A percentile compares a stretch with the other conserved stretches of the same genome.
These are phyloP conservation scores for Hansenula lynferdii DNA, from an alignment of 1,139 yeast species.

Conservation along the genomic window DNA sequence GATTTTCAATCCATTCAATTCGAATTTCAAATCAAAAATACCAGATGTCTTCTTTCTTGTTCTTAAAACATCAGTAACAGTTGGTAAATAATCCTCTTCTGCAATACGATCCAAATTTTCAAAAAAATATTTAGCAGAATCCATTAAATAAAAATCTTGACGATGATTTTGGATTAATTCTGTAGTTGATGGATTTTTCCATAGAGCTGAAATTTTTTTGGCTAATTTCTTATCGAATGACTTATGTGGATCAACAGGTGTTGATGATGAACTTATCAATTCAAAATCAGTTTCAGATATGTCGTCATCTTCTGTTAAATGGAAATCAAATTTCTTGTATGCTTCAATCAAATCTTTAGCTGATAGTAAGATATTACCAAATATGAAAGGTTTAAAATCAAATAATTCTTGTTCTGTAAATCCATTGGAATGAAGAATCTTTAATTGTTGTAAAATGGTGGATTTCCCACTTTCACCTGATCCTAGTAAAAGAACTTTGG, in stretches of 20 bases:
- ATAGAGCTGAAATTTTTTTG: slow-evolving; percentile 40
- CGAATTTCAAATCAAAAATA: slow-evolving; percentile 76
- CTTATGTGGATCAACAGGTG: slow-evolving; percentile 43
- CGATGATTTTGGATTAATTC: slow-evolving; percentile 55
- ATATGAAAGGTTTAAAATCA: slow-evolving; percentile 68
- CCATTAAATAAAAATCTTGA: slow-evolving; percentile 78
- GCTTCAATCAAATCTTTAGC: slow-evolving; percentile 50
- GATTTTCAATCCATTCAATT: slow-evolving; percentile 69
- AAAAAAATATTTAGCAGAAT: slow-evolving; percentile 80
- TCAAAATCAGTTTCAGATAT: slow-evolving; percentile 40
- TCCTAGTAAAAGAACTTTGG: slow-evolving; percentile 64
- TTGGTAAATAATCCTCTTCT: slow-evolving; percentile 59
- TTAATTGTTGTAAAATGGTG: slow-evolving; percentile 71
- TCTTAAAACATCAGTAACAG: slow-evolving; percentile 71
- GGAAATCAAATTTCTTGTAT: slow-evolving; percentile 25
- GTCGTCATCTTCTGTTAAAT: slow-evolving; percentile 19
- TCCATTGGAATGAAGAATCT: slow-evolving; percentile 68
- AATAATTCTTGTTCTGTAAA: slow-evolving; percentile 56
- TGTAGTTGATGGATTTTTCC: slow-evolving; percentile 57
- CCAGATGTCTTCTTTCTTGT: slow-evolving; percentile 94
- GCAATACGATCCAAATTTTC: slow-evolving; percentile 63
- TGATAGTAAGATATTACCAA: slow-evolving; percentile 62
- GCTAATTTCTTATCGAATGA: slow-evolving; percentile 43
- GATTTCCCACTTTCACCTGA: slow-evolving; percentile 82
- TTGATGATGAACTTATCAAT: slow-evolving; percentile 25